These are phyloP conservation scores for Xerocomus alliaceus DNA, from an alignment of 1,284 basidiomycete species.

Conservation along the genomic window DNA sequence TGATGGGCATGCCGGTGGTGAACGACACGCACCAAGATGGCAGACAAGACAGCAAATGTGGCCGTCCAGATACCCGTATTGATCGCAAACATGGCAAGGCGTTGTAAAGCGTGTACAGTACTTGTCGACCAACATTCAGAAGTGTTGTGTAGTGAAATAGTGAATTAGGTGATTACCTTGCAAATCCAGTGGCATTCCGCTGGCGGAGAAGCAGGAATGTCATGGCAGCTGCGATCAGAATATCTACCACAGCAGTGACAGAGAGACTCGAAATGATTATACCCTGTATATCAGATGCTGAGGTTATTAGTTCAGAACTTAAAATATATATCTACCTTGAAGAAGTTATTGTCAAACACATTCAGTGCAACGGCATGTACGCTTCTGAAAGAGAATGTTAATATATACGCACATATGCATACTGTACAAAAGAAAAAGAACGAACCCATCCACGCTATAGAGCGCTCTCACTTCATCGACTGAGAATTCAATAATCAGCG, in stretches of 20 bases:
- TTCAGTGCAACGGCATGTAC: neutral
- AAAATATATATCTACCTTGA: neutral
- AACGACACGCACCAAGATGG: too few species aligned
- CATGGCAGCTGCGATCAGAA: constrained; percentile 14
- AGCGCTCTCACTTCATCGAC: constrained; percentile 4
- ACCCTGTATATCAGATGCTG: neutral
- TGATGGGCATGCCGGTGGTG: too few species aligned
- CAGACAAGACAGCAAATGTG: too few species aligned
- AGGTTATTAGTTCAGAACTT: neutral
- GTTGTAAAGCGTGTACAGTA: too few species aligned
- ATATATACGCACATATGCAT: too few species aligned
- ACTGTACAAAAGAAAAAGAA: neutral
- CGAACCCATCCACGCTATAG: constrained; percentile 9
- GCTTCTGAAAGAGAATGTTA: neutral
- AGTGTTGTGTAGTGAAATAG: too few species aligned
- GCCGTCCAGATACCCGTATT: too few species aligned
- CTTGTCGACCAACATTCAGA: too few species aligned
- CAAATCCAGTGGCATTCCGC: neutral
- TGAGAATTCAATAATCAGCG: neutral
- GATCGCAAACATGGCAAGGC: too few species aligned
- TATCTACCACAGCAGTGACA: neutral
- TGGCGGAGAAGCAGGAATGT: constrained; percentile 9
- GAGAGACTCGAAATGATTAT: neutral
- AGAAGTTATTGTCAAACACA: neutral
- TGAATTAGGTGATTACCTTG: too few species aligned